Evolutionary conservation across 2,329 filamentous ascomycete genomes (phyloP).

Genomic region (Hymenoscyphus scutula): DNA sequence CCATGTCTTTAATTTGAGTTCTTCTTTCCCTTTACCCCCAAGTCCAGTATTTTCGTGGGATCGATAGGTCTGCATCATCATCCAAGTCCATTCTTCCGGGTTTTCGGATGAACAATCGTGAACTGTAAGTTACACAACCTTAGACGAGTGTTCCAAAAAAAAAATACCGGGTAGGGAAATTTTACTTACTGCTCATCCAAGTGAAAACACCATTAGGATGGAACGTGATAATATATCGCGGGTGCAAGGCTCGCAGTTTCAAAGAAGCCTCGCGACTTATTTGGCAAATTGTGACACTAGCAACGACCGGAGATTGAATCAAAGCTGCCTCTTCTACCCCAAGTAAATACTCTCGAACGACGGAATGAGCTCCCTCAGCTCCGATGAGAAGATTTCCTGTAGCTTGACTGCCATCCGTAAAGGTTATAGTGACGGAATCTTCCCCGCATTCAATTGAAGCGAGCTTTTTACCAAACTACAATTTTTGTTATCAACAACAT

Average conservation of each 20-base stretch:
- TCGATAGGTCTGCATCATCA: slow-evolving; percentile 28
- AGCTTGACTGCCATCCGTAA: slow-evolving; percentile 38
- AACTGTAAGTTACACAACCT: not conserved
- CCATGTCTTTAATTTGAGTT: slow-evolving; percentile 13
- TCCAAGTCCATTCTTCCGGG: slow-evolving; percentile 28
- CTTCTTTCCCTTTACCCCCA: slow-evolving; percentile 6
- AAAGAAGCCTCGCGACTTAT: slow-evolving; percentile 48
- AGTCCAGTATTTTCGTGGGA: slow-evolving; percentile 21
- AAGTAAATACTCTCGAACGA: slow-evolving; percentile 84
- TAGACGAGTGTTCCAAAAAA: not conserved
- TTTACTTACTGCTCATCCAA: slow-evolving; percentile 18
- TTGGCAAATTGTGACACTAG: slow-evolving; percentile 40
- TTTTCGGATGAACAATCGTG: slow-evolving; percentile 19
- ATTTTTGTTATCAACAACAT: too few species aligned
- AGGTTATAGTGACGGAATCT: slow-evolving; percentile 26
- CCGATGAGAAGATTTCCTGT: slow-evolving; percentile 74
- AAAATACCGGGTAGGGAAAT: not conserved
- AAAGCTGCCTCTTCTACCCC: slow-evolving; percentile 37
- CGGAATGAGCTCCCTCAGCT: slow-evolving; percentile 89
- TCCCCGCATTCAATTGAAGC: slow-evolving; percentile 18
- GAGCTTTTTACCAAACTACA: slow-evolving; percentile 30
- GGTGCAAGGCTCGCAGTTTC: slow-evolving; percentile 52
- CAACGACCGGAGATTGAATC: slow-evolving; percentile 39
- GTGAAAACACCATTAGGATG: too few species aligned
- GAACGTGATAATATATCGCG: slow-evolving; percentile 38